These are phyloP conservation scores for Perkinsus olseni DNA, from an alignment of 169 alveolate species.

Conservation along the genomic window DNA sequence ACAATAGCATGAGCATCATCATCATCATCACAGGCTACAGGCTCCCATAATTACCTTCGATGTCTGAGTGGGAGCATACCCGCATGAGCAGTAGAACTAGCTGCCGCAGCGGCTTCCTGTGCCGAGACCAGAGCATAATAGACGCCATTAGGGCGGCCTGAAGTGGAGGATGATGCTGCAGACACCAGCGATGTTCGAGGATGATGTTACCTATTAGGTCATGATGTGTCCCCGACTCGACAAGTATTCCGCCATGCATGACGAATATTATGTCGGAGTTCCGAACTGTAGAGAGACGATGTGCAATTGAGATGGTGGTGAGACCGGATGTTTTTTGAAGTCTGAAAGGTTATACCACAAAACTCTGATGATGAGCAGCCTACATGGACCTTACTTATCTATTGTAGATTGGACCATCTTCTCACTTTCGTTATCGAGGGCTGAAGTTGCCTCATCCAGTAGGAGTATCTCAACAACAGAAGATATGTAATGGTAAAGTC, in stretches of 20 bases:
- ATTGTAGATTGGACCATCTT: constrained; percentile 36
- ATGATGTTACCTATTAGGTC: not conserved
- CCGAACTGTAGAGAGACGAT: constrained; percentile 67
- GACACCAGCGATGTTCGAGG: too few species aligned
- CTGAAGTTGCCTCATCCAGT: constrained; percentile 82
- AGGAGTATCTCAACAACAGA: constrained; percentile 36
- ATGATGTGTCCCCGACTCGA: not conserved
- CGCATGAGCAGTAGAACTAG: too few species aligned
- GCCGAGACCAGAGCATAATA: too few species aligned
- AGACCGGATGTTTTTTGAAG: not conserved
- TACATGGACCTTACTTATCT: constrained; percentile 25
- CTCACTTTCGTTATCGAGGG: constrained; percentile 55
- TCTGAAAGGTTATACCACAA: constrained; percentile 34
- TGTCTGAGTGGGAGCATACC: too few species aligned
- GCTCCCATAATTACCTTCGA: too few species aligned
- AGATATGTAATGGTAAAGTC: too few species aligned
- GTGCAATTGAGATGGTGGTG: constrained; percentile 73
- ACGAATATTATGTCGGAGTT: constrained; percentile 52
- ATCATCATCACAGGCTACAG: too few species aligned
- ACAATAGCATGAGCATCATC: too few species aligned
- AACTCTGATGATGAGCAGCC: too few species aligned
- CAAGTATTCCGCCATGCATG: not conserved
- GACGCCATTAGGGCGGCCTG: too few species aligned
- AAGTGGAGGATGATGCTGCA: too few species aligned
- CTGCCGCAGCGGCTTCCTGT: too few species aligned